Percentiles rank a stretch among this genome's conserved stretches.
phyloP scores from a whole-genome alignment of 2,329 filamentous ascomycete genomes.

The Gaeumannomyces tritici region DNA sequence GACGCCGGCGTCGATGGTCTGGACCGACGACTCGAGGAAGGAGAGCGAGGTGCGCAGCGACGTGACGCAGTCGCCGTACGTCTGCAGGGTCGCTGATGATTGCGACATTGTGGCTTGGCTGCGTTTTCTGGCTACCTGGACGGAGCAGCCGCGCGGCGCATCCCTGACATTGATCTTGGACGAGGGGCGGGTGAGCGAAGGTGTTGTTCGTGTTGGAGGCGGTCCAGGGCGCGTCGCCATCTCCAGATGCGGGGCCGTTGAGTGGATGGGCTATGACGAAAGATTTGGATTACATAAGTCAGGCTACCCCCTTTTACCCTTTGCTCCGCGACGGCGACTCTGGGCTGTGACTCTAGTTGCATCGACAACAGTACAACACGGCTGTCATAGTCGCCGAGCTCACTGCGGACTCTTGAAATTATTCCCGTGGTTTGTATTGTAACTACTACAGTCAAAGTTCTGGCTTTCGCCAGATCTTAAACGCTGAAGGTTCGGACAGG shows the following conservation, averaged over 20 bases:
- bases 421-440: too few species aligned
- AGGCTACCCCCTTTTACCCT: neutral
- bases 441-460: too few species aligned
- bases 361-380: neutral
- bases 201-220: neutral
- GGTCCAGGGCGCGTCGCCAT: neutral
- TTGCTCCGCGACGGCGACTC: neutral
- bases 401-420: too few species aligned
- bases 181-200: too few species aligned
- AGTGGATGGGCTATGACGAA: neutral
- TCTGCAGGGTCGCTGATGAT: conserved; percentile 9
- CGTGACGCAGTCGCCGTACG: conserved; percentile 48
- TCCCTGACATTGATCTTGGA: neutral
- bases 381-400: too few species aligned
- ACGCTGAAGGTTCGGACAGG: too few species aligned
- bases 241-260: too few species aligned
- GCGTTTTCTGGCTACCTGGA: neutral
- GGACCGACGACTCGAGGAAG: conserved; percentile 50
- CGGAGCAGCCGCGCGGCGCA: too few species aligned
- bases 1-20: conserved; percentile 45
- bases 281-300: neutral
- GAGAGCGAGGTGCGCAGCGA: conserved; percentile 50
- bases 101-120: neutral
- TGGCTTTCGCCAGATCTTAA: too few species aligned
- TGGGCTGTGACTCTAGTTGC: too few species aligned